Conservation (phyloP, 2,329 filamentous ascomycete species). For the Sclerotinia sclerotiorum region DNA sequence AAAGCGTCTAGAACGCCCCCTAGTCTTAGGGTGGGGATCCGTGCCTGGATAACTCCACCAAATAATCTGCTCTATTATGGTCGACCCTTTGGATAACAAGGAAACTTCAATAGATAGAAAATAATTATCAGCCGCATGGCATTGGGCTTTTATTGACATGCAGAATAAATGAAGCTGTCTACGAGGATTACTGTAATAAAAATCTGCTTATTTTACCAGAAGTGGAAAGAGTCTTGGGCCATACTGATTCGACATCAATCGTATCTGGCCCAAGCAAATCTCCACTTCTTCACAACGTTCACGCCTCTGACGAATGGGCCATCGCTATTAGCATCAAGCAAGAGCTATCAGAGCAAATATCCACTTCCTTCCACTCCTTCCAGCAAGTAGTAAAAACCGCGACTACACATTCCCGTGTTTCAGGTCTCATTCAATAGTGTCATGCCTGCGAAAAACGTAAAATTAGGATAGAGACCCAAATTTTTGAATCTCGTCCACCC, state of each 20-base stretch:
- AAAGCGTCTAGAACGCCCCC: slow-evolving; percentile 5
- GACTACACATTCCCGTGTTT: slow-evolving; percentile 9
- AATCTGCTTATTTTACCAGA: background rate
- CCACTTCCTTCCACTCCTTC: background rate
- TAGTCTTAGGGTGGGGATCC: background rate
- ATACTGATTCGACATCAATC: background rate
- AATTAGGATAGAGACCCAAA: slow-evolving; percentile 6
- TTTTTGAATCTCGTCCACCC: background rate
- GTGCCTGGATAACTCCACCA: background rate
- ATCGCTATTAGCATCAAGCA: background rate
- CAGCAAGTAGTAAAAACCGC: background rate
- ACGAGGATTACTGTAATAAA: background rate
- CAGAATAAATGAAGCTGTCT: background rate
- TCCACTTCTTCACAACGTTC: background rate
- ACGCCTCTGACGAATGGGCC: background rate
- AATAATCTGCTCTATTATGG: background rate
- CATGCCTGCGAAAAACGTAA: slow-evolving; percentile 2
- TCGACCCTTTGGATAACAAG: background rate
- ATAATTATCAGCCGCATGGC: background rate
- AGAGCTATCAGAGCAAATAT: slow-evolving; percentile 7
- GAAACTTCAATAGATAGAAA: background rate
- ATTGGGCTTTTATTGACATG: background rate
- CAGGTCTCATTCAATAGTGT: slow-evolving; percentile 20
- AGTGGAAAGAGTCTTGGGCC: background rate
- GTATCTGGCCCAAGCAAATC: background rate